These are phyloP conservation scores for Agrocybe pediades DNA, from an alignment of 768 basidiomycete species.

Conservation along the genomic window DNA sequence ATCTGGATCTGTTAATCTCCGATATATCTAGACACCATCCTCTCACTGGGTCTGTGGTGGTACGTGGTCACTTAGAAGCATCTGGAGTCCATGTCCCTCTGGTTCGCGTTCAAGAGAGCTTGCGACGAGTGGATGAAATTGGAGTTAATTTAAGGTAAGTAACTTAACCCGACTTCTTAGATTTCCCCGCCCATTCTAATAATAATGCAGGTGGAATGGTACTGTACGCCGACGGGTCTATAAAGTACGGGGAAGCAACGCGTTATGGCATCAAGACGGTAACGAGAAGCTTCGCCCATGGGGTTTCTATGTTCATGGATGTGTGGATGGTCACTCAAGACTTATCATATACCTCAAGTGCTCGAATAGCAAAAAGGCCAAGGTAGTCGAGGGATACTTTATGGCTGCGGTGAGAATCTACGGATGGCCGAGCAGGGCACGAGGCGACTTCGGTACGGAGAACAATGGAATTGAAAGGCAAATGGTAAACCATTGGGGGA, in stretches of 20 bases:
- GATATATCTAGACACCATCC: conserved; percentile 21
- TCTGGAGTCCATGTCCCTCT: conserved; percentile 25
- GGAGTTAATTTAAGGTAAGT: conserved; percentile 25
- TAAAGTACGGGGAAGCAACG: conserved; percentile 28
- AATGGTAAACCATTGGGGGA: background rate
- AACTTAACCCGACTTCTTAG: background rate
- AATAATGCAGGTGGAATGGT: conserved; percentile 4
- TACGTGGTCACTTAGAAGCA: conserved; percentile 27
- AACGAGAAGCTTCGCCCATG: conserved; percentile 37
- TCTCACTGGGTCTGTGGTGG: conserved; percentile 28
- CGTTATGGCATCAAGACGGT: conserved; percentile 36
- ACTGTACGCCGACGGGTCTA: conserved; percentile 24
- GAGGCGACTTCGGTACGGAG: conserved; percentile 28
- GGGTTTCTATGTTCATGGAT: conserved; percentile 19
- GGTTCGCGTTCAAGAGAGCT: conserved; percentile 21
- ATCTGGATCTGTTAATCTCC: conserved; percentile 20
- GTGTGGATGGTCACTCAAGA: conserved; percentile 38
- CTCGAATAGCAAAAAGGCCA: conserved; percentile 27
- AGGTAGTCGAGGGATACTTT: conserved; percentile 23
- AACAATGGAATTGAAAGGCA: conserved; percentile 21
- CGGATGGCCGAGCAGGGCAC: conserved; percentile 31
- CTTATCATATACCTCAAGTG: conserved; percentile 30
- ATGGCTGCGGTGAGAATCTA: conserved; percentile 16
- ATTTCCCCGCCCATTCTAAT: background rate
- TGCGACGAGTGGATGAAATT: conserved; percentile 29